Base-by-base conservation (phyloP, 345 rosid genomes). In the Lagerstroemia speciosa region DNA sequence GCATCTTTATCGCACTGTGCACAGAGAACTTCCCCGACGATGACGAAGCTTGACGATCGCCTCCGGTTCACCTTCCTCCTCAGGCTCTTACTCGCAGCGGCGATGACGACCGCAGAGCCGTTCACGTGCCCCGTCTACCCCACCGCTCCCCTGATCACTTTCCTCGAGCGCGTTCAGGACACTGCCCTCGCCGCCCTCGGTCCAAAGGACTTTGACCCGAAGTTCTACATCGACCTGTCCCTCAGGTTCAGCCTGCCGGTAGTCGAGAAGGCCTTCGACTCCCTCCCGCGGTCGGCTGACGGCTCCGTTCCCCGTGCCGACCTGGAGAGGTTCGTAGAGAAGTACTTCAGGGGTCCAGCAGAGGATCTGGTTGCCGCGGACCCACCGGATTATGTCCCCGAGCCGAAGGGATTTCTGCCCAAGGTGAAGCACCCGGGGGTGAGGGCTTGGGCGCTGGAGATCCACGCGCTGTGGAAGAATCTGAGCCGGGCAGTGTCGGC, bases 401-500 rank as follows among this genome's bases (percentile, higher is more conserved):
- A 87, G 80, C 96, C 94, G 0, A 75, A 73, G 0, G 84, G 84
- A 11, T 95, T 95, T 72, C 76, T 95, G 85, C 82, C 83, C 7
- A 77, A 80, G 69, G 98, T 95, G 69, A 80, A 84, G 89, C 84
- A 85, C 71, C 53, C 74, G 1, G 60, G 67, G 68, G 91, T 90
- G 67, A 85, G 92, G 70, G 79, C 71, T 4, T 92, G 99, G 99
- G 98, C 98, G 5, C 70, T 87, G 52, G 82, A 84, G 75, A 83
- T 94, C n/a, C 97, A 94, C 81, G 66, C 80, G 5, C 78, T 92
- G 27, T 95, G 99, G 99, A 88, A 75, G 74, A 86, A 77, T 67
- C 79, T 95, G 74, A 83, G 87, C 66, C 64, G 87, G 78, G 80
- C 68, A 69, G 84, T 88, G 33, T 83, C 97, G 7, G 76, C 64